Evolutionary conservation across 192 early-diverging fungal genomes (phyloP), one percentile per base, ranked within the genome.

Genomic region (Rhizophagus prolifer): DNA sequence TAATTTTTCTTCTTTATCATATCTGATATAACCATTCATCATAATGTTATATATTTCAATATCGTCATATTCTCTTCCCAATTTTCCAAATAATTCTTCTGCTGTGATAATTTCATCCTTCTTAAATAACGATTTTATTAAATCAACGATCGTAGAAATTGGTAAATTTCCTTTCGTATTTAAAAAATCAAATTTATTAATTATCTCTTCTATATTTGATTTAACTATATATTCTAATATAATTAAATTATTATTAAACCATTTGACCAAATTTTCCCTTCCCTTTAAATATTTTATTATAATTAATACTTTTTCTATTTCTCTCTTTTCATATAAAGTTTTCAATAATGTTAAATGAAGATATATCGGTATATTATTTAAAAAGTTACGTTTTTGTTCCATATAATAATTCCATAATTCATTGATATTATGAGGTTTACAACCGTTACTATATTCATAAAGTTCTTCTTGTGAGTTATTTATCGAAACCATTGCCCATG

Each of bases 41-140:
- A 74, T 34, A 21, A 10, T 74, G 26, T 74, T 74, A 61, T 74
- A 74, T 58, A 72, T n/a, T 21, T 58, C 31, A 23, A 23, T 2
- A 14, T 46, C 36, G 4, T 70, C 21, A 63, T 30, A 63, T 13
- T 63, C 23, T 63, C 14, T 25, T 63, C 14, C 26, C 1, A 28
- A 9, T 30, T 25, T 30, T 5, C 23, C 10, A 25, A 63, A 30
- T 63, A 63, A 63, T 63, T 63, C 61, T 14, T 63, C 61, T 4
- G 28, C 28, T 3, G 25, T 28, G 12, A 63, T 30, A 2, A 63
- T 63, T 30, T 63, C 61, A 12, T 63, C 7, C 28, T 26, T 30
- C 26, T 63, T 63, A 25, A 63, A 1, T 30, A 63, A 28, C 3
- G 23, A 13, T 26, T 13, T 28, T 10, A 63, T 63, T 63, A 63